Evolutionary conservation across 2,329 filamentous ascomycete genomes (phyloP).

Genomic region (Verticillium alfalfae): DNA sequence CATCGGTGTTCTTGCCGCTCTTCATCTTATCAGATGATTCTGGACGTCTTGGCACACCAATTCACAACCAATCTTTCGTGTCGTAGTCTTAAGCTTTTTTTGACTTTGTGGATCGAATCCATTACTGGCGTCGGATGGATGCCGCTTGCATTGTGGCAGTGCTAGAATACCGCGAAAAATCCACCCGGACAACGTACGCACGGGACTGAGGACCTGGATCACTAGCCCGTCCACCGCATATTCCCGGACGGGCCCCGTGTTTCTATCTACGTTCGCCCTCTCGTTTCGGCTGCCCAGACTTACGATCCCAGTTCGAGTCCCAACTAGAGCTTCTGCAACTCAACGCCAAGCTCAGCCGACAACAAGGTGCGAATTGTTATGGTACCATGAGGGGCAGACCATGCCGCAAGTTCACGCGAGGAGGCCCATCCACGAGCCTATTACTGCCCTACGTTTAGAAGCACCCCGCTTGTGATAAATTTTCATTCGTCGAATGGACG

Average conservation of each 20-base stretch:
- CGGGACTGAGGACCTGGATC: neutral
- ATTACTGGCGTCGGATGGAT: neutral
- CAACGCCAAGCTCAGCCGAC: no score
- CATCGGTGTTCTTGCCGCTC: neutral
- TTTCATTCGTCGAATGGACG: no score
- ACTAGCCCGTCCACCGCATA: neutral
- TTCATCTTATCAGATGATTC: neutral
- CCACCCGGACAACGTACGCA: neutral
- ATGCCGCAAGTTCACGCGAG: no score
- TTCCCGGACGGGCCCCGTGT: neutral
- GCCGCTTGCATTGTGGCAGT: neutral
- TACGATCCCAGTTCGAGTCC: no score
- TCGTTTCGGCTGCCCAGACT: no score
- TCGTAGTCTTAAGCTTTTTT: neutral
- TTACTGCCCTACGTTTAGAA: no score
- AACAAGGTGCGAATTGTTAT: no score
- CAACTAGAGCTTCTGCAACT: no score
- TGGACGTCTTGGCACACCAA: neutral
- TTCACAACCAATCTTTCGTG: neutral
- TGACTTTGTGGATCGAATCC: neutral
- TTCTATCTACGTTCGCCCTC: neutral
- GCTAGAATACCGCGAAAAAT: neutral
- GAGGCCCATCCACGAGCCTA: no score
- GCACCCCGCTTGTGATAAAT: no score
- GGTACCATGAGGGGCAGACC: no score